A percentile compares a stretch with the other conserved stretches of the same genome.
These are phyloP conservation scores for Colletotrichum simmondsii DNA, from an alignment of 2,329 filamentous ascomycete genomes.

Conservation along the genomic window DNA sequence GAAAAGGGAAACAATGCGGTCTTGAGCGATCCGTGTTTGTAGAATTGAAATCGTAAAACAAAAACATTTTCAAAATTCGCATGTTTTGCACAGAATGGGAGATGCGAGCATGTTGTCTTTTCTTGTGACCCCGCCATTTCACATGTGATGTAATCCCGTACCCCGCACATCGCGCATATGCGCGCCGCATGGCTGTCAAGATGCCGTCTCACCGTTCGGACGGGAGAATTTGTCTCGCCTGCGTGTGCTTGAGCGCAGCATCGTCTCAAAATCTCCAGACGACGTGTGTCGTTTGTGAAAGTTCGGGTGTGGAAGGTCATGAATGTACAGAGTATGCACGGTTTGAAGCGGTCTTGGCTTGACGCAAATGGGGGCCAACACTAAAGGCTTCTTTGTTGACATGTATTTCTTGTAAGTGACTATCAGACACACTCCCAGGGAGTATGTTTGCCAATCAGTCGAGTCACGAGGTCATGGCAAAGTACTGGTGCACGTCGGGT, in stretches of 20 bases:
- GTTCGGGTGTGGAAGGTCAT: background rate
- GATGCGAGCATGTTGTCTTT: background rate
- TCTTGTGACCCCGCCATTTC: background rate
- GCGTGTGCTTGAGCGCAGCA: background rate
- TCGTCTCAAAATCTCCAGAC: background rate
- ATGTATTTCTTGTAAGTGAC: too few species aligned
- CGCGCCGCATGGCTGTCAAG: background rate
- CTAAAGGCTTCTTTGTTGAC: too few species aligned
- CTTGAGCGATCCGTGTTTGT: constrained; percentile 23
- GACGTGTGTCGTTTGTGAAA: background rate
- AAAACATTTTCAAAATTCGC: background rate
- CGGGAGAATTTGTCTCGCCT: background rate
- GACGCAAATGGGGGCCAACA: too few species aligned
- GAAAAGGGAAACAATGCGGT: constrained; percentile 26
- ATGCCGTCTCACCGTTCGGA: background rate
- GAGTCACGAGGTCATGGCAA: too few species aligned
- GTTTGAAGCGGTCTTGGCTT: fast-evolving
- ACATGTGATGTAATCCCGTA: constrained; percentile 2
- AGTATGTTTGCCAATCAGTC: too few species aligned
- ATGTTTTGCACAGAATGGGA: background rate
- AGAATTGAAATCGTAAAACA: constrained; percentile 10
- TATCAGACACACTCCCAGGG: fast-evolving
- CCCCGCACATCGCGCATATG: background rate
- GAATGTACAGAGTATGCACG: background rate
- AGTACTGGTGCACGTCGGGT: background rate